These are phyloP conservation scores for Pseudogymnoascus sp. DNA, from an alignment of 2,329 filamentous ascomycete species.

Conservation along the genomic window DNA sequence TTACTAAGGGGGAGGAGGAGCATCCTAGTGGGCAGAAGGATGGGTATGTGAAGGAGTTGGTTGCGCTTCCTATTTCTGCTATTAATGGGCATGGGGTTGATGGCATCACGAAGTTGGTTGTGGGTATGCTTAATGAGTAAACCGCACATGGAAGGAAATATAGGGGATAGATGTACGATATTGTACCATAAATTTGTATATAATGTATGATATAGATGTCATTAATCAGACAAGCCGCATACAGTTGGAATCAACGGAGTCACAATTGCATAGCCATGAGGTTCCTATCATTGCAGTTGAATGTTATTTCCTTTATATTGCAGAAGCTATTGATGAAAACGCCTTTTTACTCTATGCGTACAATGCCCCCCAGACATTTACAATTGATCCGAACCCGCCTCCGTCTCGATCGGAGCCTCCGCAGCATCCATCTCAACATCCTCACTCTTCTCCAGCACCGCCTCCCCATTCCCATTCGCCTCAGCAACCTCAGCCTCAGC, in stretches of 20 bases:
- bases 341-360: conserved; percentile 6
- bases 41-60: conserved; percentile 52
- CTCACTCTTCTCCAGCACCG: neutral
- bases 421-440: conserved; percentile 9
- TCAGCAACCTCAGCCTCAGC: conserved; percentile 9
- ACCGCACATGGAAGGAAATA: neutral
- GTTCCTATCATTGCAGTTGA: neutral
- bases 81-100: conserved; percentile 80
- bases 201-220: conserved; percentile 6
- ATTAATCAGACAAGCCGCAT: neutral
- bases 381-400: neutral
- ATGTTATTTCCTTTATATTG: conserved; percentile 5
- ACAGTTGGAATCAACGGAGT: neutral
- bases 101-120: conserved; percentile 61
- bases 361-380: conserved; percentile 1
- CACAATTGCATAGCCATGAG: neutral
- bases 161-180: neutral
- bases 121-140: conserved; percentile 53
- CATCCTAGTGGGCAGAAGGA: conserved; percentile 64
- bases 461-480: neutral
- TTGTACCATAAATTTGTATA: conserved; percentile 1
- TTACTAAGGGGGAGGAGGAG: conserved; percentile 51
- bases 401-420: neutral
- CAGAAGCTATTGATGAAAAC: conserved; percentile 6
- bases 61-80: conserved; percentile 78